A percentile compares a stretch with the other conserved stretches of the same genome.
These are phyloP conservation scores for Adansonia grandidieri DNA, from an alignment of 441 rosid genomes.

Conservation along the genomic window DNA sequence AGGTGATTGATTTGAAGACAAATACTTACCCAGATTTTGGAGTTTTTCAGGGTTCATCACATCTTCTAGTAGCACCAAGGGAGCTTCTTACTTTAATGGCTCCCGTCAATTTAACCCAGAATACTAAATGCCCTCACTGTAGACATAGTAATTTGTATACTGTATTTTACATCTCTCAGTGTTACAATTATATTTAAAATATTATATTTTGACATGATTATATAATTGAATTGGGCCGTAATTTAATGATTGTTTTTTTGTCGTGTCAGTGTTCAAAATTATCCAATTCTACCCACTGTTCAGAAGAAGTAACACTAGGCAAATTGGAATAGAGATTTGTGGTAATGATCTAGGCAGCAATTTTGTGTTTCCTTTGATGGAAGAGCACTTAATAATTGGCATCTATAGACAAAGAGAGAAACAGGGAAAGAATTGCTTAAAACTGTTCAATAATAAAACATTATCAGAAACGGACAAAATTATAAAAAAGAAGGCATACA, in stretches of 20 bases:
- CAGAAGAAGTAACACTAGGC: not conserved
- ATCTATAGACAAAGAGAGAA: not conserved
- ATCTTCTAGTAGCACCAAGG: not conserved
- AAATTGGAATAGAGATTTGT: not conserved
- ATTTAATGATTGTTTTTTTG: no score
- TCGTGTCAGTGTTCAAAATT: no score
- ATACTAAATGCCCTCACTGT: not conserved
- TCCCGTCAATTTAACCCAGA: not conserved
- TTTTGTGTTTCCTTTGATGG: constrained; percentile 6
- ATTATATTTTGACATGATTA: no score
- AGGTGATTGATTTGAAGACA: not conserved
- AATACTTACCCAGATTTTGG: not conserved
- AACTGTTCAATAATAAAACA: not conserved
- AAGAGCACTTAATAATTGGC: not conserved
- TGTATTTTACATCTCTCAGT: not conserved
- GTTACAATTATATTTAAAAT: not conserved
- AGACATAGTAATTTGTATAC: no score
- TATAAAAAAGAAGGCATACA: not conserved
- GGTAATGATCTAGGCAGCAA: not conserved
- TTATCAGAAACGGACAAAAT: not conserved
- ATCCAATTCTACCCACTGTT: not conserved
- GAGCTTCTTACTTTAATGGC: not conserved
- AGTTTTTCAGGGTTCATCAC: not conserved
- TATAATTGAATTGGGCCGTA: no score
- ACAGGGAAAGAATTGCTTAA: not conserved